A percentile compares a stretch with the other conserved stretches of the same genome.
phyloP scores from a whole-genome alignment of 345 rosid species.

The Brassica nigra region DNA sequence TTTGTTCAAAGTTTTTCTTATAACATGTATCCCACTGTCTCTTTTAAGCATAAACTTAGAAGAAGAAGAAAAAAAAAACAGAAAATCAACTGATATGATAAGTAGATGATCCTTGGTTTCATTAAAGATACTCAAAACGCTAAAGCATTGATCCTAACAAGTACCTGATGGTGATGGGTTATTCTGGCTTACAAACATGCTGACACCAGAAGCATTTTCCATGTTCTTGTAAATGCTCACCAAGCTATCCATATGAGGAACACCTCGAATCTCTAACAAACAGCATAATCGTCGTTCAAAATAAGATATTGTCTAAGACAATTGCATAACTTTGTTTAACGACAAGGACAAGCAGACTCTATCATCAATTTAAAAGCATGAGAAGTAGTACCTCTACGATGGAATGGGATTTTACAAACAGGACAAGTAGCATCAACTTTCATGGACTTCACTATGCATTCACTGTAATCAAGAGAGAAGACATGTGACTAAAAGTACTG shows the following conservation, averaged over 20 bases:
- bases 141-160: background rate
- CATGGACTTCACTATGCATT: slow-evolving; percentile 80
- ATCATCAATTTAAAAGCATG: background rate
- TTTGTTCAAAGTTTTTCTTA: background rate
- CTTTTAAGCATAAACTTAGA: background rate
- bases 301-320: background rate
- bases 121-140: background rate
- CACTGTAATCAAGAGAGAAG: slow-evolving; percentile 43
- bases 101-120: background rate
- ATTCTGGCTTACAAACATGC: slow-evolving; percentile 60
- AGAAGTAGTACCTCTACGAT: slow-evolving; percentile 60
- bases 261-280: slow-evolving; percentile 73
- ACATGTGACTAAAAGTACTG: background rate
- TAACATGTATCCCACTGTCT: background rate
- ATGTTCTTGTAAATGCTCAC: slow-evolving; percentile 82
- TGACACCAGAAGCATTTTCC: slow-evolving; percentile 82
- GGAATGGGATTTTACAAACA: slow-evolving; percentile 77
- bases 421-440: slow-evolving; percentile 72
- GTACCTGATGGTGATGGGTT: slow-evolving; percentile 52
- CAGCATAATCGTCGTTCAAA: background rate
- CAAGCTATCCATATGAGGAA: slow-evolving; percentile 95
- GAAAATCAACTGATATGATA: background rate
- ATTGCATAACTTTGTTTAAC: background rate
- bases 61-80: background rate
- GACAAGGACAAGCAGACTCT: background rate